These are phyloP conservation scores for Rickenella mellea DNA, from an alignment of 768 basidiomycete genomes.

Conservation along the genomic window DNA sequence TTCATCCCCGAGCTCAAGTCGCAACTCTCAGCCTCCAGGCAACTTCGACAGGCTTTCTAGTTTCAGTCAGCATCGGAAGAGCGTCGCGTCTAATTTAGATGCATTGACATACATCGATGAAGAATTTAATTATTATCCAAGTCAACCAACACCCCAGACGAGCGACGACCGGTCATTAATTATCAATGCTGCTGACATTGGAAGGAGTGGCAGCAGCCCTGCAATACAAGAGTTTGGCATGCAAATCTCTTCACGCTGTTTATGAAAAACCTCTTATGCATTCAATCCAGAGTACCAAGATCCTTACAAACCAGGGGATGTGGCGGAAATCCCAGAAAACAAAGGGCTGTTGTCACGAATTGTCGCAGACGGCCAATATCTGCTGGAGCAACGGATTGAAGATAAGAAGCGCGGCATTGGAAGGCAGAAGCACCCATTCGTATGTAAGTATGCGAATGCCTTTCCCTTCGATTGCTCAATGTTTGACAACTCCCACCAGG, in stretches of 20 bases:
- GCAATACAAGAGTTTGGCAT: conserved; percentile 40
- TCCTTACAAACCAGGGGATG: conserved; percentile 30
- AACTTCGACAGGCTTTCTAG: background rate
- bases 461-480: conserved; percentile 4
- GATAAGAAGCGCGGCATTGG: conserved; percentile 81
- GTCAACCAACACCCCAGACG: conserved; percentile 3
- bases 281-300: conserved; percentile 52
- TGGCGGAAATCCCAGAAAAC: conserved; percentile 21
- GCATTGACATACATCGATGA: conserved; percentile 14
- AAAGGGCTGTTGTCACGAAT: conserved; percentile 1
- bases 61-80: background rate
- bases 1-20: background rate
- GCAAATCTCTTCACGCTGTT: background rate
- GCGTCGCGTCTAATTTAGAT: background rate
- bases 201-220: conserved; percentile 27
- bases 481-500: conserved; percentile 38
- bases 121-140: conserved; percentile 12
- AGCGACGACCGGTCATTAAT: conserved; percentile 32
- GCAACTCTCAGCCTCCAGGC: background rate
- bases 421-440: conserved; percentile 69
- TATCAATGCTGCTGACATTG: conserved; percentile 32
- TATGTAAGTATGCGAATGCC: conserved; percentile 38
- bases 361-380: conserved; percentile 34
- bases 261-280: background rate
- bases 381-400: conserved; percentile 75